Evolutionary conservation across 805 yeast species (phyloP).

Genomic region (Starmerella stellata): DNA sequence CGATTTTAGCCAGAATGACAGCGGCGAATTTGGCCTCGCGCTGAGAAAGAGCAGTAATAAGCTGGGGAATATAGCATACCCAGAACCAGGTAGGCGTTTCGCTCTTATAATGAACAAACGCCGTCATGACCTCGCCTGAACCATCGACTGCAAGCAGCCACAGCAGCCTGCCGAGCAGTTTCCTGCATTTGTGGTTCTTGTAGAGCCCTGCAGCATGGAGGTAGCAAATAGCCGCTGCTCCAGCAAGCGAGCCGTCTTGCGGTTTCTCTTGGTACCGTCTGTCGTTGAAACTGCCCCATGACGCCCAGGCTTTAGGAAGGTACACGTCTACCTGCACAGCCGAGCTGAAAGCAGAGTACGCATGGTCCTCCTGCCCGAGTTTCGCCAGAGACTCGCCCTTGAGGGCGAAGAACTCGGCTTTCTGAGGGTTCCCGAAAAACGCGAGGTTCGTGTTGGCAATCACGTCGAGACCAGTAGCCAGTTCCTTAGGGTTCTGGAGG

Average conservation of each 20-base stretch:
- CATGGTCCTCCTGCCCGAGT: constrained; percentile 77
- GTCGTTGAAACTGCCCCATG: constrained; percentile 96
- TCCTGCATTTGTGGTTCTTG: constrained; percentile 79
- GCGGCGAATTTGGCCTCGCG: constrained; percentile 81
- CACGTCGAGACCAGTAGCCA: constrained; percentile 89
- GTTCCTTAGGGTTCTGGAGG: constrained; percentile 74
- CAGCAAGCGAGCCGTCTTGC: constrained; percentile 63
- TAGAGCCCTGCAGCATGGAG: constrained; percentile 94
- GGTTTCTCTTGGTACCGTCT: constrained; percentile 70
- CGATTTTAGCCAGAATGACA: constrained; percentile 73
- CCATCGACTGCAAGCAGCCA: constrained; percentile 92
- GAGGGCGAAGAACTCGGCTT: constrained; percentile 91
- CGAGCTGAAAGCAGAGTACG: constrained; percentile 93
- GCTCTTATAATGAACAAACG: constrained; percentile 82
- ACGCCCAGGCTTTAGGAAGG: constrained; percentile 97
- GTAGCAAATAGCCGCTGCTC: constrained; percentile 88
- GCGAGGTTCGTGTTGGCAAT: constrained; percentile 91
- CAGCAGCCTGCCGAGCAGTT: constrained; percentile 67
- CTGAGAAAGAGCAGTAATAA: constrained; percentile 73
- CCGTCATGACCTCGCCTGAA: constrained; percentile 61
- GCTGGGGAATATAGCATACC: constrained; percentile 92
- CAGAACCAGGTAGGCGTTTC: constrained; percentile 99
- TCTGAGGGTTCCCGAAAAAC: constrained; percentile 91
- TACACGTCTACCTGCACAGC: constrained; percentile 92
- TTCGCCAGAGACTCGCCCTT: constrained; percentile 96